These are phyloP conservation scores for Xylaria acuta DNA, from an alignment of 495 filamentous ascomycete species.

Conservation along the genomic window DNA sequence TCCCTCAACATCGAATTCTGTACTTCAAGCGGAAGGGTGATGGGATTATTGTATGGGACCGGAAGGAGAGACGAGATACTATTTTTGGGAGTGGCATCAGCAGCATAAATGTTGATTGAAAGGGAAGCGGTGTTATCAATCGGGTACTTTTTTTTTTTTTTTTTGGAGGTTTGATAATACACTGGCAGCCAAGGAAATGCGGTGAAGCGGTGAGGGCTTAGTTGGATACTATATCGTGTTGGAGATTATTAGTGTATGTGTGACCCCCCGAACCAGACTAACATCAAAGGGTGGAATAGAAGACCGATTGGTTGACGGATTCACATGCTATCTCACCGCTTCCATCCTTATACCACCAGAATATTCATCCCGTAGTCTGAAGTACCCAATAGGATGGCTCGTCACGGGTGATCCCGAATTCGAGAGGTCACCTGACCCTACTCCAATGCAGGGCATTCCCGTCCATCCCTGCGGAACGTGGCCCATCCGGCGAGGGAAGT, in stretches of 20 bases:
- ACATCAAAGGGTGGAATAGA: background rate
- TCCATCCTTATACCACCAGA: background rate
- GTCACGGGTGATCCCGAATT: slow-evolving; percentile 11
- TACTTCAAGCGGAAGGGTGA: slow-evolving; percentile 70
- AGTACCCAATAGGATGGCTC: background rate
- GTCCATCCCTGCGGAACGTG: slow-evolving; percentile 21
- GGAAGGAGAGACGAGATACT: slow-evolving; percentile 52
- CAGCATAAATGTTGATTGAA: slow-evolving; percentile 15
- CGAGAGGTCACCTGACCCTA: slow-evolving; percentile 8
- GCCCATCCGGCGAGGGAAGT: background rate
- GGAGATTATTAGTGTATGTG: background rate
- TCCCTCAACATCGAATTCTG: slow-evolving; percentile 78
- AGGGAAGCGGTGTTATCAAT: background rate
- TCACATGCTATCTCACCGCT: background rate
- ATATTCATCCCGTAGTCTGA: background rate
- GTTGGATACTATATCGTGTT: background rate
- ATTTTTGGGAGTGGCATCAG: slow-evolving; percentile 50
- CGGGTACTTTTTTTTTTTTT: background rate
- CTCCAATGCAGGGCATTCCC: slow-evolving; percentile 19
- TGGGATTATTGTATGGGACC: slow-evolving; percentile 65
- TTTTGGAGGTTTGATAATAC: background rate
- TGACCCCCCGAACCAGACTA: background rate
- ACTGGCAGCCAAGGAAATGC: background rate
- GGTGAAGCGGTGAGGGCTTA: background rate
- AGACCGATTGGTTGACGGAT: background rate